Evolutionary conservation across 495 filamentous ascomycete genomes (phyloP).

Genomic region (Polyplosphaeria fusca): DNA sequence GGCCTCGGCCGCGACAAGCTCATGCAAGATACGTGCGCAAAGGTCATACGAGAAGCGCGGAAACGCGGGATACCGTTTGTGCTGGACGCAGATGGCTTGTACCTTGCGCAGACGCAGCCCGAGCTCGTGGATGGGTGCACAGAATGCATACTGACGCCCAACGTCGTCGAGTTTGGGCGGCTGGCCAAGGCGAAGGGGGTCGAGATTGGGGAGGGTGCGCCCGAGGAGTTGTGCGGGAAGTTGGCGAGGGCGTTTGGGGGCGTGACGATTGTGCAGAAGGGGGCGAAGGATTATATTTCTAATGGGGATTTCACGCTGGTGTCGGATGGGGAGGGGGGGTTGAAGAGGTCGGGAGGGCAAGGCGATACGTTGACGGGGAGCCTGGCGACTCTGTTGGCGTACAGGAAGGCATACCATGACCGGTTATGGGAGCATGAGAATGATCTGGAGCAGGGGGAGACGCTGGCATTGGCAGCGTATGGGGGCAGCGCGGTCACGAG

Average conservation of each 20-base stretch:
- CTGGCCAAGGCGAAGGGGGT: slow-evolving; percentile 69
- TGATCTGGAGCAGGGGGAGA: slow-evolving; percentile 57
- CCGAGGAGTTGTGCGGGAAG: slow-evolving; percentile 62
- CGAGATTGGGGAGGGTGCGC: slow-evolving; percentile 51
- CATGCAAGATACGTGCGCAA: slow-evolving; percentile 81
- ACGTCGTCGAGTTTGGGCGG: slow-evolving; percentile 87
- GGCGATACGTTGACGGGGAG: slow-evolving; percentile 93
- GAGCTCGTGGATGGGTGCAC: slow-evolving; percentile 74
- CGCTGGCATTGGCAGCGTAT: slow-evolving; percentile 75
- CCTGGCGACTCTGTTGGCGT: slow-evolving; percentile 82
- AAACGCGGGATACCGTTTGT: slow-evolving; percentile 74
- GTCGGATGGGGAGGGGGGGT: slow-evolving; percentile 71
- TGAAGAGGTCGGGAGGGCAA: slow-evolving; percentile 90
- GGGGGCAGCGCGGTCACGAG: slow-evolving; percentile 83
- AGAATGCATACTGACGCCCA: slow-evolving; percentile 87
- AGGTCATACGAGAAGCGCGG: slow-evolving; percentile 76
- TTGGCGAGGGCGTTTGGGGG: slow-evolving; percentile 78
- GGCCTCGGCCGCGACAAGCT: slow-evolving; percentile 84
- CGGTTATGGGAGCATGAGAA: slow-evolving; percentile 73
- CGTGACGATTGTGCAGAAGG: slow-evolving; percentile 89
- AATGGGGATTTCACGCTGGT: slow-evolving; percentile 73
- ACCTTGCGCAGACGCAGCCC: slow-evolving; percentile 70
- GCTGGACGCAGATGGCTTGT: slow-evolving; percentile 86
- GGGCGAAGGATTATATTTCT: slow-evolving; percentile 75
- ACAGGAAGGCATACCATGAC: slow-evolving; percentile 81